Evolutionary conservation across 208 protist genomes (phyloP), one percentile per base, ranked within the genome.

Genomic region (Acanthamoeba castellanii): DNA sequence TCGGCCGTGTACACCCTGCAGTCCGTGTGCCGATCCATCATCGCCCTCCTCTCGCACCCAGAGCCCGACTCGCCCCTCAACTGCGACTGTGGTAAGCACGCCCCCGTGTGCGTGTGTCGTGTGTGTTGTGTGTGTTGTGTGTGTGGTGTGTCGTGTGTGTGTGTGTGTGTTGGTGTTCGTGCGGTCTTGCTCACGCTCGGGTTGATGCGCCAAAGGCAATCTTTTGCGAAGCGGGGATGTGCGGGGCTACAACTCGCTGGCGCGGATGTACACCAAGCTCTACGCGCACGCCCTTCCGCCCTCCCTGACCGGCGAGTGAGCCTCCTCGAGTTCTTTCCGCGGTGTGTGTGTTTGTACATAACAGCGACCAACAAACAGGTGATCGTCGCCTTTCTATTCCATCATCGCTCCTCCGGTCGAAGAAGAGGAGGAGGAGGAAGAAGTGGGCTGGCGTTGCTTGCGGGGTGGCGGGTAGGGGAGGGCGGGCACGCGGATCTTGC

Each of bases 1-100:
- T 96, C 96, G 34, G 96, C 97, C n/a, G 97, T 96, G 22, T 97
- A 96, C 91, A 97, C 97, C 20, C 90, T 98, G 37, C 95, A 97
- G 68, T 96, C 96, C 52, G 96, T 97, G 66, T 97, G 96, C 94
- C 85, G 96, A 95, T 96, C 96, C 8, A 97, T 97, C 30, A 96
- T 97, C 42, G 96, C 96, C 64, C 82, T 97, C 32, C 76, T 97
- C 25, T 64, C 97, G 32, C 88, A 93, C 76, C 94, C 96, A n/a
- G 96, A 97, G 34, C 74, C 96, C 9, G 96, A 97, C 66, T 96
- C 95, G 37, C 97, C 97, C n/a, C 92, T 97, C 42, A 97, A 97
- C 91, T 97, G 97, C 45, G 96, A 97, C 87, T 92, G 90, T 14
- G 96, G 96, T 96, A 92, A 20, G 94, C 7, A 82, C 27, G 5